Evolutionary conservation across 495 filamentous ascomycete species (phyloP).

Genomic region (Tricharina praecox): DNA sequence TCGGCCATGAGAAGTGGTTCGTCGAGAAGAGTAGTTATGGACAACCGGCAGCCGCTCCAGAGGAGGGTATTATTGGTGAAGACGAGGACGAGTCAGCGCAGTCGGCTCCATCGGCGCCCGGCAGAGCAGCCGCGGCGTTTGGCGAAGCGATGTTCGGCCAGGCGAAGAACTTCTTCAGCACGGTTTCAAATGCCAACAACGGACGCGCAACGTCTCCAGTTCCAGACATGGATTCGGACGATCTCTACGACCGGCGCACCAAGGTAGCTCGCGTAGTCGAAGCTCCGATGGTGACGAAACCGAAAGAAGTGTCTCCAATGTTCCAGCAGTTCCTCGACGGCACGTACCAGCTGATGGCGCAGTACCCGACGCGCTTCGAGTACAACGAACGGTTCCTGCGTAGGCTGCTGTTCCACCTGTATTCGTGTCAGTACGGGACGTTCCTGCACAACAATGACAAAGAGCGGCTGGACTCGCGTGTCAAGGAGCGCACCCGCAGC

Average conservation of each 20-base stretch:
- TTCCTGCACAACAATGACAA: conserved; percentile 94
- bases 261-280: conserved; percentile 11
- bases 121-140: conserved; percentile 29
- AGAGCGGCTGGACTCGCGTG: conserved; percentile 57
- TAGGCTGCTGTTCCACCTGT: conserved; percentile 79
- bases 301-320: conserved; percentile 80
- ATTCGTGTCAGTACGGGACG: conserved; percentile 92
- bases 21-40: conserved; percentile 28
- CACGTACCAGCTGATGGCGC: conserved; percentile 75
- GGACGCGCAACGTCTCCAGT: conserved; percentile 13
- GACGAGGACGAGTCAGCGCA: not conserved
- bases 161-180: conserved; percentile 76
- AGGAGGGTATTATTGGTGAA: conserved; percentile 17
- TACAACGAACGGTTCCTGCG: conserved; percentile 92
- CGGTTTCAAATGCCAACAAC: conserved; percentile 24
- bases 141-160: conserved; percentile 65
- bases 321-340: conserved; percentile 98
- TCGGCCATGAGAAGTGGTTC: conserved; percentile 93
- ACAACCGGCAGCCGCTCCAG: conserved; percentile 3
- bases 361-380: conserved; percentile 82
- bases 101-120: no score
- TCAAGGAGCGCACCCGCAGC: conserved; percentile 57
- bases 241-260: conserved; percentile 14
- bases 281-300: conserved; percentile 25
- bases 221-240: conserved; percentile 15